A percentile compares a stretch with the other conserved stretches of the same genome.
These are phyloP conservation scores for Stagonosporopsis vannaccii DNA, from an alignment of 2,329 filamentous ascomycete species.

Conservation along the genomic window DNA sequence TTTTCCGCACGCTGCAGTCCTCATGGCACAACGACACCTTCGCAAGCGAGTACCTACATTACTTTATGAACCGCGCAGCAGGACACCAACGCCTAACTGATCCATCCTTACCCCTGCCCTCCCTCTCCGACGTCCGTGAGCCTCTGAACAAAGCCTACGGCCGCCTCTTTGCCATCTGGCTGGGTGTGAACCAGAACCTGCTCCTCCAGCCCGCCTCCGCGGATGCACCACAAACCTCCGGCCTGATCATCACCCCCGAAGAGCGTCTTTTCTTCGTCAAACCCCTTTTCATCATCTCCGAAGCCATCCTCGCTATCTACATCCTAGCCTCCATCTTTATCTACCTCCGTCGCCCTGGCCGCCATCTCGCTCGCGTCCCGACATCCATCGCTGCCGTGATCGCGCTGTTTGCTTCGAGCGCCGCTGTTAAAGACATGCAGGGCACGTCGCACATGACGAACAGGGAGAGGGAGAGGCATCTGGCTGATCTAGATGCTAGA, in stretches of 20 bases:
- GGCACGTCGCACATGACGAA: slow-evolving; percentile 18
- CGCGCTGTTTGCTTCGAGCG: slow-evolving; percentile 57
- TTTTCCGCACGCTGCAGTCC: no score
- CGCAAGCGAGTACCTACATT: no score
- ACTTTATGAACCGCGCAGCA: no score
- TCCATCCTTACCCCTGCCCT: slow-evolving; percentile 43
- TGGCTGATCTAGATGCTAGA: slow-evolving; percentile 21
- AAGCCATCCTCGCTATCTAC: slow-evolving; percentile 54
- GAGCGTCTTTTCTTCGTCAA: slow-evolving; percentile 59
- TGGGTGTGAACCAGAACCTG: slow-evolving; percentile 52
- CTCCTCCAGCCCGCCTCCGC: slow-evolving; percentile 47
- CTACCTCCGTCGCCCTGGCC: slow-evolving; percentile 52
- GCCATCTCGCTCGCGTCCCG: slow-evolving; percentile 58
- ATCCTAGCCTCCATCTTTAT: slow-evolving; percentile 51
- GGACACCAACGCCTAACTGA: slow-evolving; percentile 54
- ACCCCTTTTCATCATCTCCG: slow-evolving; percentile 55
- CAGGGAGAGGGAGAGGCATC: slow-evolving; percentile 16
- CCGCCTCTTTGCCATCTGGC: slow-evolving; percentile 52
- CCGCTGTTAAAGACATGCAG: slow-evolving; percentile 47
- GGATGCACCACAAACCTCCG: no score
- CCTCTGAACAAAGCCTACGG: slow-evolving; percentile 43
- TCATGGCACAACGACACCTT: no score
- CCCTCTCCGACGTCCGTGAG: slow-evolving; percentile 31
- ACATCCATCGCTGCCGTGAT: slow-evolving; percentile 58
- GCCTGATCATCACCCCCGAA: no score